phyloP scores from a whole-genome alignment of 2,329 filamentous ascomycete species.

The Neofusicoccum ribis region DNA sequence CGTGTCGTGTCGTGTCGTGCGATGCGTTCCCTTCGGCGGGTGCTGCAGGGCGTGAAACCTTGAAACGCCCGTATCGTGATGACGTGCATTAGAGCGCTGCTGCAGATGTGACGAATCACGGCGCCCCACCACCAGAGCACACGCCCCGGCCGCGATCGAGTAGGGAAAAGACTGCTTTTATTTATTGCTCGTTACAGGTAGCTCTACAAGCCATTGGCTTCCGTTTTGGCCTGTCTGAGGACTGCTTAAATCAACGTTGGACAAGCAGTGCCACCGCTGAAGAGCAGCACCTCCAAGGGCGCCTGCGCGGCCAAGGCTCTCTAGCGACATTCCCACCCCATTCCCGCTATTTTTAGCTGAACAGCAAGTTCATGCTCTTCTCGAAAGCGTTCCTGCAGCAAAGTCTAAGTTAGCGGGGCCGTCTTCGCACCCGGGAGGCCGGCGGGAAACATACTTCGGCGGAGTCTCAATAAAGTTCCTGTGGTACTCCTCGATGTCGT shows the following conservation, averaged over 20 bases:
- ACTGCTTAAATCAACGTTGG: background rate
- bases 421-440: no score
- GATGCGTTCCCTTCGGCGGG: no score
- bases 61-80: background rate
- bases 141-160: background rate
- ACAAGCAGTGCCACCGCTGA: no score
- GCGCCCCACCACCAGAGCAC: background rate
- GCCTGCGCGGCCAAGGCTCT: no score
- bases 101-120: background rate
- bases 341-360: slow-evolving; percentile 31
- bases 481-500: slow-evolving; percentile 68
- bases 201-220: background rate
- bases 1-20: no score
- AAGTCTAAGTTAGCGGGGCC: background rate
- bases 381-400: slow-evolving; percentile 36
- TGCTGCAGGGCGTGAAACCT: background rate
- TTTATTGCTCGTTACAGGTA: background rate
- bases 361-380: slow-evolving; percentile 47
- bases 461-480: slow-evolving; percentile 52
- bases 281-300: no score
- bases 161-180: background rate
- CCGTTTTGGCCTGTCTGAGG: no score
- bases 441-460: slow-evolving; percentile 22
- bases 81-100: slow-evolving; percentile 1
- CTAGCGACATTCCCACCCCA: background rate